A percentile compares a stretch with the other conserved stretches of the same genome.
Conservation (phyloP, 108 stramenopile species). For the Skeletonema costatum region DNA sequence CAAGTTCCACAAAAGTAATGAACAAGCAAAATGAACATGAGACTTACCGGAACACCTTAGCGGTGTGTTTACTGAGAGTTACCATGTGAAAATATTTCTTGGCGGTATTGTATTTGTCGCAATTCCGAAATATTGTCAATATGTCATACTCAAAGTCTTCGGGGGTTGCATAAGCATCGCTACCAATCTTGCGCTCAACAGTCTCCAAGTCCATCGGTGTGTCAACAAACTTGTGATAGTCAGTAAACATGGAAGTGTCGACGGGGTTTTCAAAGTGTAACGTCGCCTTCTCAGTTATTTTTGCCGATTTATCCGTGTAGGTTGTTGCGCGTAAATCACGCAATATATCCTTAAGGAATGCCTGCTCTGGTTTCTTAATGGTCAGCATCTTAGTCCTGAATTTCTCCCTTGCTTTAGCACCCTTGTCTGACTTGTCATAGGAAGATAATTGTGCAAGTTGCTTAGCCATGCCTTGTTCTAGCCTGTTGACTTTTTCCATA, state of each 20-base stretch:
- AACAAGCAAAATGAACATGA: background rate
- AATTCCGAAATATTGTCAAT: conserved; percentile 76
- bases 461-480: conserved; percentile 55
- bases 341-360: conserved; percentile 59
- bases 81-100: conserved; percentile 72
- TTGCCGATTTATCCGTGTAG: conserved; percentile 80
- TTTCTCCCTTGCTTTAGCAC: conserved; percentile 37
- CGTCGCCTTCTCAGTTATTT: conserved; percentile 77
- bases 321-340: conserved; percentile 58
- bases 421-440: conserved; percentile 60
- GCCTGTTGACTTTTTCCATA: conserved; percentile 68
- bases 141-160: conserved; percentile 89
- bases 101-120: conserved; percentile 72
- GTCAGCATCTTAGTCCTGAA: conserved; percentile 28
- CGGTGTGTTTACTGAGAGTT: conserved; percentile 62
- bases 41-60: conserved; percentile 64
- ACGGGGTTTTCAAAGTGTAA: conserved; percentile 80
- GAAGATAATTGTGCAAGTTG: conserved; percentile 55
- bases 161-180: conserved; percentile 38
- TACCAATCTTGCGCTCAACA: conserved; percentile 72
- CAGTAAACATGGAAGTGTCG: conserved; percentile 59
- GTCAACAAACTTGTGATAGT: conserved; percentile 66
- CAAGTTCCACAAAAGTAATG: background rate
- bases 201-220: conserved; percentile 81
- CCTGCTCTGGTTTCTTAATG: conserved; percentile 63